phyloP scores from a whole-genome alignment of 345 rosid species.

The Citrus unshiu region DNA sequence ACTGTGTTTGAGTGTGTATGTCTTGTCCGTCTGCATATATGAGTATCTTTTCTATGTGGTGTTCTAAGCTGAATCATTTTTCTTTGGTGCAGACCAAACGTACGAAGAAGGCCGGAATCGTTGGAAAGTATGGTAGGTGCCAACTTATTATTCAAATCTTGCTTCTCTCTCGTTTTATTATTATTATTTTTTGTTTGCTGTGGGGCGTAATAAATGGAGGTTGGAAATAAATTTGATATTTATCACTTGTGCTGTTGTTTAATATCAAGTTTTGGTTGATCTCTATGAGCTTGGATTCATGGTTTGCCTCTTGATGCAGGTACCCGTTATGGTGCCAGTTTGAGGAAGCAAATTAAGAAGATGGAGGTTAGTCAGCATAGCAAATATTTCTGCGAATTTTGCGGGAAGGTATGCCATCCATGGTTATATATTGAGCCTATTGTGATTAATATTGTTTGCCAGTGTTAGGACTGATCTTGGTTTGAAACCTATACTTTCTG shows the following conservation, averaged over 20 bases:
- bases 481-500: neutral
- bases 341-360: slow-evolving; percentile 86
- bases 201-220: neutral
- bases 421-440: neutral
- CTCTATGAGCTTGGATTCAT: neutral
- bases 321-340: slow-evolving; percentile 86
- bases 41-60: neutral
- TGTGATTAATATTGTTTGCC: neutral
- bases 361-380: slow-evolving; percentile 89
- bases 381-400: slow-evolving; percentile 83
- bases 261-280: neutral
- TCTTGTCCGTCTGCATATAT: neutral
- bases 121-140: slow-evolving; percentile 52
- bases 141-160: neutral
- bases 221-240: neutral
- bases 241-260: neutral
- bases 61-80: neutral
- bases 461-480: neutral
- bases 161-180: neutral
- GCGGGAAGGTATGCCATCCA: slow-evolving; percentile 59
- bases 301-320: slow-evolving; percentile 28
- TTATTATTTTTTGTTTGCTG: too few relatives aligned
- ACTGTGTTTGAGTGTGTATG: neutral
- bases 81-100: slow-evolving; percentile 48
- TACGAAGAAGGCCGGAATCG: slow-evolving; percentile 68